Base-by-base conservation (phyloP, 371 early-diverging fungal genomes). In the Saksenaea vasiformis region DNA sequence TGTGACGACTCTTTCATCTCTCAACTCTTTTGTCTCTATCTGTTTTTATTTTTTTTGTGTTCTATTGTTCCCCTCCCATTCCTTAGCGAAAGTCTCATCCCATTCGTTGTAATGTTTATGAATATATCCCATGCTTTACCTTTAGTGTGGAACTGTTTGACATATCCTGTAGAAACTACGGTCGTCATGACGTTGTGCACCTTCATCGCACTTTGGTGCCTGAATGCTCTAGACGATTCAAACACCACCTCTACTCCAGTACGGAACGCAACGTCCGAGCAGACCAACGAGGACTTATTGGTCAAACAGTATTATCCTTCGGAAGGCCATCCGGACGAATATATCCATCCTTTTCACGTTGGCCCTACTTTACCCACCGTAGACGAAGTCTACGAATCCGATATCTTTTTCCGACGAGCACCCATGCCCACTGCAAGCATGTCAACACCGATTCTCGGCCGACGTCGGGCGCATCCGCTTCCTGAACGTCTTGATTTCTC, bases 381-480 rank as follows among this genome's bases (percentile, higher is more conserved):
- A 10, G 51, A 47, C 10, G 51, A 47, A 26, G 51, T 47, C 10
- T 19, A 22, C 22, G 51, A 47, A 22, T 11, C 51, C 10, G 27
- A 47, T 47, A 3, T 47, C 19, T 47, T 47, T 22, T 47, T 22
- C 5, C 51, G 27, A 8, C 51, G 51, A 47, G 24, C 24, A 5
- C 51, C 51, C 51, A 47, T 22, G 17, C 51, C 51, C 22, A 47
- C 51, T 22, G 51, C 51, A 47, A 47, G 51, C 22, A 22, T 47
- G 22, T 47, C 51, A 10, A 47, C 51, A 19, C 51, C 51, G 1
- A 47, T 47, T 11, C n/a, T 47, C 19, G 51, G 51, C 22, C 51
- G 51, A 4, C 51, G 22, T 9, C 51, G 51, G 3, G 22, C 51
- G 1, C 51, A 47, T 10, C 51, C 51, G 22, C 51, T 47, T 10